Conservation (phyloP, 257 asterid species). For the Paraleonurus japonicus region DNA sequence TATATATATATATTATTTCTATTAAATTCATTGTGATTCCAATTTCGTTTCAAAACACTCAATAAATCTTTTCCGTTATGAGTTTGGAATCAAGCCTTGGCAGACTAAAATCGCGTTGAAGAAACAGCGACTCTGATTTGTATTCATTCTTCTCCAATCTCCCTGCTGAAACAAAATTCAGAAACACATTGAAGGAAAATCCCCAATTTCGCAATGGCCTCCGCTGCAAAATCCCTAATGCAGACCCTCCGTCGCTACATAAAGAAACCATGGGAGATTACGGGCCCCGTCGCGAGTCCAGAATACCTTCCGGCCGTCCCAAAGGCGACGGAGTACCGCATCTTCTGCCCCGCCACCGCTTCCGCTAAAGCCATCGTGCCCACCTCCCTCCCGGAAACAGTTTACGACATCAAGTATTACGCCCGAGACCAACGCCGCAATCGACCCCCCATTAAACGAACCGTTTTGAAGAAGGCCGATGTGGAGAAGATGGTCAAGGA, state of each 20-base stretch:
- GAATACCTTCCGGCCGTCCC: slow-evolving; percentile 58
- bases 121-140: background rate
- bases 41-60: too few relatives aligned
- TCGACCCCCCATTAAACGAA: slow-evolving; percentile 74
- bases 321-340: slow-evolving; percentile 82
- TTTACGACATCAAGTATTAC: slow-evolving; percentile 89
- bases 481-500: slow-evolving; percentile 76
- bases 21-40: too few relatives aligned
- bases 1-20: too few relatives aligned
- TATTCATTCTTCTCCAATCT: background rate
- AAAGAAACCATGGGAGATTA: slow-evolving; percentile 82
- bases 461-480: slow-evolving; percentile 73
- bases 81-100: too few relatives aligned
- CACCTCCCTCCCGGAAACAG: slow-evolving; percentile 74
- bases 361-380: slow-evolving; percentile 68
- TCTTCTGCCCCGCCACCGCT: slow-evolving; percentile 74
- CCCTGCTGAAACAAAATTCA: background rate
- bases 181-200: slow-evolving; percentile 14
- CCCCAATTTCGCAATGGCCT: slow-evolving; percentile 54
- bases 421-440: slow-evolving; percentile 92
- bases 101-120: background rate
- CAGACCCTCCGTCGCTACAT: slow-evolving; percentile 69
- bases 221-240: slow-evolving; percentile 65
- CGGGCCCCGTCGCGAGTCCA: slow-evolving; percentile 70
- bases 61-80: too few relatives aligned